Conservation (phyloP, 2,329 filamentous ascomycete species). For the Escovopsis sp. region DNA sequence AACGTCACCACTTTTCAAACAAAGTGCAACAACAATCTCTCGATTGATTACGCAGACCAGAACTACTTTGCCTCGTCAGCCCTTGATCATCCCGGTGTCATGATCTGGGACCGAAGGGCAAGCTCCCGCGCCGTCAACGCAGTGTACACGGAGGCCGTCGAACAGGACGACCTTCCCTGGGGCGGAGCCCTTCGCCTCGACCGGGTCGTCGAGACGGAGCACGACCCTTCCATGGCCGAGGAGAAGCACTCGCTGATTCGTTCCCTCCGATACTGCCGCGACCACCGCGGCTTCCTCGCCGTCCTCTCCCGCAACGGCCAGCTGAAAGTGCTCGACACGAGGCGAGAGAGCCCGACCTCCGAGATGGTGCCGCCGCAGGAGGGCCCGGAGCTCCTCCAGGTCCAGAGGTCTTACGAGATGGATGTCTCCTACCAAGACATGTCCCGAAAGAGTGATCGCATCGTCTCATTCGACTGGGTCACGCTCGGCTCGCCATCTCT, state of each 20-base stretch:
- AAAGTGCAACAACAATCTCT: conserved; percentile 53
- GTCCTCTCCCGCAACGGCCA: conserved; percentile 48
- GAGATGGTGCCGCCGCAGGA: conserved; percentile 22
- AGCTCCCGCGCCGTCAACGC: conserved; percentile 36
- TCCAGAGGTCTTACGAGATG: conserved; percentile 45
- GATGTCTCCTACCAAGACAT: conserved; percentile 40
- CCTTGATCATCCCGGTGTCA: conserved; percentile 56
- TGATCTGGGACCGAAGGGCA: conserved; percentile 65
- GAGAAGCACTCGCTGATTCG: conserved; percentile 46
- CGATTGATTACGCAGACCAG: conserved; percentile 64
- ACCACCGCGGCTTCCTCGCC: conserved; percentile 44
- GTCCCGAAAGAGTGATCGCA: conserved; percentile 39
- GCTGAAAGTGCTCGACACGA: conserved; percentile 44
- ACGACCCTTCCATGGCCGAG: conserved; percentile 32
- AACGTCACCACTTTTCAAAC: conserved; percentile 46
- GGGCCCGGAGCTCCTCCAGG: conserved; percentile 43
- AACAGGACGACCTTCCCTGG: conserved; percentile 47
- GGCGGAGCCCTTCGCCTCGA: conserved; percentile 44
- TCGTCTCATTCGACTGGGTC: conserved; percentile 55
- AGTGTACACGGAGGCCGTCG: conserved; percentile 40
- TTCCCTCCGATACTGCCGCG: conserved; percentile 46
- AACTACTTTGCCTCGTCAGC: conserved; percentile 77
- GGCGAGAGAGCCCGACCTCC: conserved; percentile 33
- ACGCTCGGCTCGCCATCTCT: conserved; percentile 40
- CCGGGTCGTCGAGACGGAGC: conserved; percentile 39